A percentile compares a stretch with the other conserved stretches of the same genome.
phyloP scores from a whole-genome alignment of 2,329 filamentous ascomycete genomes.

The Beauveria pseudobassiana region DNA sequence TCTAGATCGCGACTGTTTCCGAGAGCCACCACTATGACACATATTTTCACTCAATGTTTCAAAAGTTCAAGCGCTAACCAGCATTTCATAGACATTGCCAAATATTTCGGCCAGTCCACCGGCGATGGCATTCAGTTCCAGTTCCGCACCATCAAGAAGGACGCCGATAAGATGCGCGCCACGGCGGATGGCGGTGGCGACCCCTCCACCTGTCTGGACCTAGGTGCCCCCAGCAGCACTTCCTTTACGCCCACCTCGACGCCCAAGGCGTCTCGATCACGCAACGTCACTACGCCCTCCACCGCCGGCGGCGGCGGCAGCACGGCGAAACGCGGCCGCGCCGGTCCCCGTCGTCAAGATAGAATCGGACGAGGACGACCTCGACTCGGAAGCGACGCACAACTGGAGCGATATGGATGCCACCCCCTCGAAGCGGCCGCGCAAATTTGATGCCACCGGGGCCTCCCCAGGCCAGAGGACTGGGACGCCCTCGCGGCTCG shows the following conservation, averaged over 20 bases:
- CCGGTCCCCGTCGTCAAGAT: slow-evolving; percentile 15
- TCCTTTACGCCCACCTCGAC: slow-evolving; percentile 21
- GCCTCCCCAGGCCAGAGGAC: slow-evolving; percentile 16
- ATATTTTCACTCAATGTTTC: neutral
- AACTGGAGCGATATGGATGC: slow-evolving; percentile 26
- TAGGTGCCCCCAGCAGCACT: slow-evolving; percentile 19
- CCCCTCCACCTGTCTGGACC: slow-evolving; percentile 33
- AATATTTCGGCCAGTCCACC: slow-evolving; percentile 53
- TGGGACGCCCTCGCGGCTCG: slow-evolving; percentile 23
- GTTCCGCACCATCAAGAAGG: slow-evolving; percentile 47
- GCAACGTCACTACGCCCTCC: slow-evolving; percentile 10
- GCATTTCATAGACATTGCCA: slow-evolving; percentile 44
- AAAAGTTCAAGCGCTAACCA: neutral
- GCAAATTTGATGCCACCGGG: slow-evolving; percentile 15
- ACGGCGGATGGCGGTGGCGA: slow-evolving; percentile 38
- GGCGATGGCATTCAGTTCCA: slow-evolving; percentile 52
- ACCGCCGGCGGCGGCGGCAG: slow-evolving; percentile 19
- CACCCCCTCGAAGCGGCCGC: slow-evolving; percentile 30
- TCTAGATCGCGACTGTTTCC: neutral
- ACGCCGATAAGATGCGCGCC: slow-evolving; percentile 40
- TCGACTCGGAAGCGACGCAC: slow-evolving; percentile 18
- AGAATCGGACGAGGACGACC: slow-evolving; percentile 18
- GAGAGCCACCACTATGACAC: neutral
- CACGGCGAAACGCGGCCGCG: neutral
- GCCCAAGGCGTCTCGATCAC: slow-evolving; percentile 21